phyloP scores from a whole-genome alignment of 1,284 basidiomycete genomes.

The Ceratobasidium theobromae region DNA sequence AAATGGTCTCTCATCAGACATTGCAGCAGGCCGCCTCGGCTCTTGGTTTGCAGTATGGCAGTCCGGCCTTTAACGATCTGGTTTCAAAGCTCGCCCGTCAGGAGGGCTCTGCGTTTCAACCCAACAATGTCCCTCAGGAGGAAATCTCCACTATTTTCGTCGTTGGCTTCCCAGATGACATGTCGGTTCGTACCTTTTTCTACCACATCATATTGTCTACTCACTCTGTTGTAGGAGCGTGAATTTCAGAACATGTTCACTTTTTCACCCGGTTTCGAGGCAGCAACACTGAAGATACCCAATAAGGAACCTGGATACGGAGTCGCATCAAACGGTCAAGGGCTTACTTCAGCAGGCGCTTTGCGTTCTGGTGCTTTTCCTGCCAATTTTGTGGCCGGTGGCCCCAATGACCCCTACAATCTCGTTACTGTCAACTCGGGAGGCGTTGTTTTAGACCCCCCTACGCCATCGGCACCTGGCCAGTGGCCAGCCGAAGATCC shows the following conservation, averaged over 20 bases:
- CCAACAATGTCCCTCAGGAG: conserved; percentile 54
- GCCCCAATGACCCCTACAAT: conserved; percentile 74
- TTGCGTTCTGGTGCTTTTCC: conserved; percentile 26
- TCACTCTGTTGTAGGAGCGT: conserved; percentile 65
- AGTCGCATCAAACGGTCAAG: conserved; percentile 31
- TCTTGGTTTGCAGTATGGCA: conserved; percentile 25
- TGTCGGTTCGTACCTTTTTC: conserved; percentile 69
- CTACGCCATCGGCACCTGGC: conserved; percentile 46
- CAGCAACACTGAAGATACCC: conserved; percentile 95
- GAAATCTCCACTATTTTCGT: conserved; percentile 99
- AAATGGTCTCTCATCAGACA: conserved; percentile 23
- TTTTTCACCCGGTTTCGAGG: conserved; percentile 94
- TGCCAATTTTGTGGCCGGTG: conserved; percentile 41
- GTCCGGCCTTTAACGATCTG: conserved; percentile 25
- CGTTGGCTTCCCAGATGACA: conserved; percentile 98
- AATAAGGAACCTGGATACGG: conserved; percentile 76
- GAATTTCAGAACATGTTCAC: conserved; percentile 99
- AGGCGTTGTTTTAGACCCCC: conserved; percentile 69
- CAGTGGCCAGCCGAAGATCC: conserved; percentile 33
- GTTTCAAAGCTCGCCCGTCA: conserved; percentile 26
- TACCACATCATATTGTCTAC: neutral
- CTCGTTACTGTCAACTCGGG: conserved; percentile 75
- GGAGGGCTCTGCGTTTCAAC: conserved; percentile 12
- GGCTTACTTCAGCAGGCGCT: conserved; percentile 41
- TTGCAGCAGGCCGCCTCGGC: conserved; percentile 21